Conservation (phyloP, 495 filamentous ascomycete species). For the Cenococcum geophilum region DNA sequence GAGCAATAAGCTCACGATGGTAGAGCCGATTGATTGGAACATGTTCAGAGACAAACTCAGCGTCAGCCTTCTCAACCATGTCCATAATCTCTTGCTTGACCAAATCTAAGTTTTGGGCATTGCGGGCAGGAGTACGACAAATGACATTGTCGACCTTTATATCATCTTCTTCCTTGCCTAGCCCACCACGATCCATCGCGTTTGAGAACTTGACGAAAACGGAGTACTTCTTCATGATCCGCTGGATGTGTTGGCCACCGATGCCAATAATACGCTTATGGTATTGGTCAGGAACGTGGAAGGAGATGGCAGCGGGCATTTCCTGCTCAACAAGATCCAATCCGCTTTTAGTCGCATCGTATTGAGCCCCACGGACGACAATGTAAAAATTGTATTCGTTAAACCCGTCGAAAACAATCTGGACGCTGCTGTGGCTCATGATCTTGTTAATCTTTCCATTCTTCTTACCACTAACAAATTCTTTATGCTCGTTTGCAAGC, state of each 20-base stretch:
- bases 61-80: slow-evolving; percentile 97
- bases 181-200: slow-evolving; percentile 94
- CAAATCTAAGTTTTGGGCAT: slow-evolving; percentile 90
- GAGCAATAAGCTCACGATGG: slow-evolving; percentile 84
- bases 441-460: slow-evolving; percentile 99
- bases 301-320: slow-evolving; percentile 97
- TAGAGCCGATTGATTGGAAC: slow-evolving; percentile 92
- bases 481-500: slow-evolving; percentile 97
- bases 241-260: slow-evolving; percentile 96
- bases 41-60: slow-evolving; percentile 88
- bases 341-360: slow-evolving; percentile 87
- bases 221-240: slow-evolving; percentile 99
- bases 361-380: slow-evolving; percentile 84
- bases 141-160: slow-evolving; percentile 99
- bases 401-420: slow-evolving; percentile 98
- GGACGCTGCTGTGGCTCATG: slow-evolving; percentile 97
- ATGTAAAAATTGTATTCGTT: slow-evolving; percentile 99
- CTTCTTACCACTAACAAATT: slow-evolving; percentile 98
- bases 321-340: slow-evolving; percentile 93
- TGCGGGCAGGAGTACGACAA: slow-evolving; percentile 92
- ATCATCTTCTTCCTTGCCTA: slow-evolving; percentile 92
- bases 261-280: slow-evolving; percentile 99
- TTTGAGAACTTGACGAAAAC: slow-evolving; percentile 99
- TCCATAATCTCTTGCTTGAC: slow-evolving; percentile 99
- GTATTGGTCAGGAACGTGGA: slow-evolving; percentile 99